Conservation (phyloP, 75 land plant genomes). For the Cryptomeria japonica region DNA sequence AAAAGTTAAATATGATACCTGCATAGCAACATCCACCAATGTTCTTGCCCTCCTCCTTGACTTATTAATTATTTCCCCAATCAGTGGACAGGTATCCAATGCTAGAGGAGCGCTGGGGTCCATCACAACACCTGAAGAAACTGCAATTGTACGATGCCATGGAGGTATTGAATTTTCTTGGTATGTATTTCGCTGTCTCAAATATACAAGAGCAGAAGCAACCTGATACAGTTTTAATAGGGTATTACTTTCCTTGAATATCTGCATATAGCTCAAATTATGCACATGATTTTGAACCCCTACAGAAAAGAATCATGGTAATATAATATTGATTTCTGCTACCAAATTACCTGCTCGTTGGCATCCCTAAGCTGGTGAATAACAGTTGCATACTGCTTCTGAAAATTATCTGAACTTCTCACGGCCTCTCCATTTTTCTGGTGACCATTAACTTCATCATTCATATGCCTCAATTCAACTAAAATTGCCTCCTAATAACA, state of each 20-base stretch:
- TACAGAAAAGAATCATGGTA: background rate
- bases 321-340: background rate
- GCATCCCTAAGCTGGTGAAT: conserved; percentile 77
- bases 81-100: conserved; percentile 50
- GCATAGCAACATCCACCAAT: conserved; percentile 80
- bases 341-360: conserved; percentile 64
- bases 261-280: background rate
- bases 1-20: conserved; percentile 45
- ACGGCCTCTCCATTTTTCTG: conserved; percentile 52
- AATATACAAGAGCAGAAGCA: conserved; percentile 48
- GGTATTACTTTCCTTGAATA: background rate
- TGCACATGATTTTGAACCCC: background rate
- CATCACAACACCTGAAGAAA: conserved; percentile 15
- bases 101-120: conserved; percentile 20
- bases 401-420: conserved; percentile 61
- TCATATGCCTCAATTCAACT: conserved; percentile 66
- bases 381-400: conserved; percentile 76
- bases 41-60: conserved; percentile 69
- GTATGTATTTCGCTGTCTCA: conserved; percentile 78
- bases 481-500: conserved; percentile 68
- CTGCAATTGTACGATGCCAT: conserved; percentile 34
- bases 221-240: conserved; percentile 44
- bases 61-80: conserved; percentile 59
- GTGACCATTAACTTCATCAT: conserved; percentile 66
- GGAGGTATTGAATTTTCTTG: conserved; percentile 41